A percentile compares a stretch with the other conserved stretches of the same genome.
phyloP scores from a whole-genome alignment of 345 rosid genomes.

The Syzygium jambos region DNA sequence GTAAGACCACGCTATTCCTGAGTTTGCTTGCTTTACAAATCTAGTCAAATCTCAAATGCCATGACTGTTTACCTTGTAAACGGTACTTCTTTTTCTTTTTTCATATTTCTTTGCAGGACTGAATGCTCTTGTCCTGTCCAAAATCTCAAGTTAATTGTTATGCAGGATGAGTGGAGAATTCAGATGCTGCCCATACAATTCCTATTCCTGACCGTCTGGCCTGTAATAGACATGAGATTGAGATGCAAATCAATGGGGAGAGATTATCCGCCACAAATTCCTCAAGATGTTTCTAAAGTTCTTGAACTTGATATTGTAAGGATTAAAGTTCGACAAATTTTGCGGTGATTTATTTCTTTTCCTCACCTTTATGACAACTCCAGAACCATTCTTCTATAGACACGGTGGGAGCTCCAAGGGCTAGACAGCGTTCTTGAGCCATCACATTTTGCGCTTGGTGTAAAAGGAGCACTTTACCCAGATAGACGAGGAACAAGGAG shows the following conservation, averaged over 20 bases:
- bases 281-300: conserved; percentile 47
- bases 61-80: background rate
- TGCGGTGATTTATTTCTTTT: background rate
- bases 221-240: conserved; percentile 76
- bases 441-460: conserved; percentile 51
- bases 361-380: background rate
- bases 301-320: conserved; percentile 78
- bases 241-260: conserved; percentile 53
- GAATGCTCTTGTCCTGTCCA: background rate
- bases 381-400: conserved; percentile 27
- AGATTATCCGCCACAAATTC: conserved; percentile 65
- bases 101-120: background rate
- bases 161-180: conserved; percentile 81
- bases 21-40: background rate
- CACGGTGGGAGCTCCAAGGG: conserved; percentile 81
- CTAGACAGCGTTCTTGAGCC: conserved; percentile 51
- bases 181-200: conserved; percentile 81
- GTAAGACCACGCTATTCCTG: background rate
- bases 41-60: background rate
- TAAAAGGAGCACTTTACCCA: conserved; percentile 62
- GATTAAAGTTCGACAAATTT: background rate
- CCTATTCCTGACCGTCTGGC: conserved; percentile 63
- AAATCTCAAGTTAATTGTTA: background rate
- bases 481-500: conserved; percentile 35
- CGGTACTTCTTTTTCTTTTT: background rate